Conservation (phyloP, 2,329 filamentous ascomycete species). For the Diaporthe helianthi region DNA sequence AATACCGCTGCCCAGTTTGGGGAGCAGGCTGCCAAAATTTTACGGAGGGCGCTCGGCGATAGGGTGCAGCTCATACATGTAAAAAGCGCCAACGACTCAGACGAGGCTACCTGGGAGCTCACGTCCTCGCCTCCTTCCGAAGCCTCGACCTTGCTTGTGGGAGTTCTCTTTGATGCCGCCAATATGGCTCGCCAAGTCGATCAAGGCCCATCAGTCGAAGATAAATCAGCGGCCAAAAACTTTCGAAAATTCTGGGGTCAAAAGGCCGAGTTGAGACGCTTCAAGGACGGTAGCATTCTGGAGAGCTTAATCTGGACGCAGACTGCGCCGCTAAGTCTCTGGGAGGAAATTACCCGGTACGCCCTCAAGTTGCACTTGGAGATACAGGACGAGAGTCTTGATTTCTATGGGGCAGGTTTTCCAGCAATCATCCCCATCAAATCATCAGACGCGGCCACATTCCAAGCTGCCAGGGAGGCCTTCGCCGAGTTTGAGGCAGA, state of each 20-base stretch:
- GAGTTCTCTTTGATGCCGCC: constrained; percentile 74
- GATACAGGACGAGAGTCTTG: constrained; percentile 60
- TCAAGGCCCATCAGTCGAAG: constrained; percentile 84
- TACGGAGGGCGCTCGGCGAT: constrained; percentile 77
- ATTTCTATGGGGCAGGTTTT: constrained; percentile 58
- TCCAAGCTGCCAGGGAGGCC: constrained; percentile 72
- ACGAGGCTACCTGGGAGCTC: constrained; percentile 54
- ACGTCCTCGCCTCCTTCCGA: constrained; percentile 45
- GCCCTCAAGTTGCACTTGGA: constrained; percentile 74
- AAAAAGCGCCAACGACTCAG: neutral
- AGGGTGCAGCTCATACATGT: constrained; percentile 74
- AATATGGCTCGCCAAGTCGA: constrained; percentile 82
- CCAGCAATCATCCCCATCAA: constrained; percentile 55
- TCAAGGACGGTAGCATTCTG: constrained; percentile 92
- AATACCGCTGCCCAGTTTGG: constrained; percentile 55
- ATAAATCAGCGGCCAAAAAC: constrained; percentile 79
- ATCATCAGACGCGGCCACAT: constrained; percentile 61
- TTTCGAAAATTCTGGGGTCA: constrained; percentile 96
- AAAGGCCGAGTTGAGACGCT: constrained; percentile 89
- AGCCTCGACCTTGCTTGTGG: constrained; percentile 58
- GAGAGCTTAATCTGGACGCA: constrained; percentile 90
- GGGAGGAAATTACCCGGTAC: constrained; percentile 81
- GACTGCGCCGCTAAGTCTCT: constrained; percentile 67
- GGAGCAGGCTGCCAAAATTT: constrained; percentile 65
- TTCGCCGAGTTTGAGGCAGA: constrained; percentile 79